A percentile compares a stretch with the other conserved stretches of the same genome.
Evolutionary conservation across 2,329 filamentous ascomycete genomes (phyloP).

Genomic region (Sporothrix protearum): DNA sequence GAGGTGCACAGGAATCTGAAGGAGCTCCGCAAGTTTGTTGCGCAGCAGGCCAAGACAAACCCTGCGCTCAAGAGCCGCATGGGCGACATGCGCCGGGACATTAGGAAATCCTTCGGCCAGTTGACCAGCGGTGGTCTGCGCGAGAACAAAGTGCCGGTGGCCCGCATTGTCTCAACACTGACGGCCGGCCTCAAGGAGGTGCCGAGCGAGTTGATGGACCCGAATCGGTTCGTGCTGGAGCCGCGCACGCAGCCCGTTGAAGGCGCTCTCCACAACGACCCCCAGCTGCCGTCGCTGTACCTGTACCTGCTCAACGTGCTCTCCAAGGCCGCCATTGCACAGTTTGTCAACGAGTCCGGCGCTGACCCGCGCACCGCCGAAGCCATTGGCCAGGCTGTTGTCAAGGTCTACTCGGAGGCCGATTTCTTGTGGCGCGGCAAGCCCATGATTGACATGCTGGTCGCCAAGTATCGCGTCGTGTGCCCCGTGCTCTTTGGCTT

Average conservation of each 20-base stretch:
- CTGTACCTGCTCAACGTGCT: slow-evolving; percentile 73
- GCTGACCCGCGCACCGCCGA: slow-evolving; percentile 61
- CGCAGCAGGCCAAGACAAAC: slow-evolving; percentile 53
- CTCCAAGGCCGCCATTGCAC: slow-evolving; percentile 63
- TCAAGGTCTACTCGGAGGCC: slow-evolving; percentile 63
- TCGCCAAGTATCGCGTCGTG: slow-evolving; percentile 75
- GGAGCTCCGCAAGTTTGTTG: slow-evolving; percentile 47
- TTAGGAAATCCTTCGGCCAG: slow-evolving; percentile 71
- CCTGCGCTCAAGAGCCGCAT: slow-evolving; percentile 59
- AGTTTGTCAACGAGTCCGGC: slow-evolving; percentile 61
- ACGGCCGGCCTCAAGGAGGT: slow-evolving; percentile 50
- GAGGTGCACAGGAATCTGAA: slow-evolving; percentile 67
- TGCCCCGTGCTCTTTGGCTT: slow-evolving; percentile 87
- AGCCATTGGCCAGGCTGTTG: slow-evolving; percentile 66
- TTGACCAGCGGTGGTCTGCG: slow-evolving; percentile 53
- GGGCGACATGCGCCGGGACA: slow-evolving; percentile 67
- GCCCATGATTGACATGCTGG: slow-evolving; percentile 68
- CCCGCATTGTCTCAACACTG: slow-evolving; percentile 51
- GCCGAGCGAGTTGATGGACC: slow-evolving; percentile 48
- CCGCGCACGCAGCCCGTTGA: slow-evolving; percentile 39
- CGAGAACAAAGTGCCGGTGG: slow-evolving; percentile 45
- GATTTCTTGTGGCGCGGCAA: slow-evolving; percentile 62
- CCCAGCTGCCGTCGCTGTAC: slow-evolving; percentile 54
- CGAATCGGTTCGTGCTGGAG: slow-evolving; percentile 49
- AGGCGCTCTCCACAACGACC: slow-evolving; percentile 43